Conservation (phyloP, 768 basidiomycete genomes). For the Xerocomus potaroensis region DNA sequence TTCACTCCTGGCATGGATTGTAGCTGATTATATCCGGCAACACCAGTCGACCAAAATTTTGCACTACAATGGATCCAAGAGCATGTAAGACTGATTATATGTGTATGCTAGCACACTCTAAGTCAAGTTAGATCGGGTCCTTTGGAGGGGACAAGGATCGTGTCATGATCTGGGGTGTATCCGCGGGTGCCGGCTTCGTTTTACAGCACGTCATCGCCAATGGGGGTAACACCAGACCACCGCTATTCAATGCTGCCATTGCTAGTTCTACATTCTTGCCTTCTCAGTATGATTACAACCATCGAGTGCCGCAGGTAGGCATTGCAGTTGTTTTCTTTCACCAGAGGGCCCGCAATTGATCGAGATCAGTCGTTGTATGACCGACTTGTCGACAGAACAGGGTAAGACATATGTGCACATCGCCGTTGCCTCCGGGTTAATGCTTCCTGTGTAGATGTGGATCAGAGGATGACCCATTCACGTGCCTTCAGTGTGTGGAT, state of each 20-base stretch:
- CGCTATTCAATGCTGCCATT: constrained; percentile 32
- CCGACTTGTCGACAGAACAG: constrained; percentile 5
- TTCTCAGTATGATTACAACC: constrained; percentile 34
- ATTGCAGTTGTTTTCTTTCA: neutral
- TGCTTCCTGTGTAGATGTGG: constrained; percentile 29
- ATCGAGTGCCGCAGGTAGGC: constrained; percentile 26
- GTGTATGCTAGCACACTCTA: too few relatives aligned
- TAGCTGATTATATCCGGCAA: neutral
- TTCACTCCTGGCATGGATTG: neutral
- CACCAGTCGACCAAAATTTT: constrained; percentile 33
- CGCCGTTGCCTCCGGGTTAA: constrained; percentile 5
- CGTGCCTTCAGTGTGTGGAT: constrained; percentile 37
- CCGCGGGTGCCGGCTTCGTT: constrained; percentile 33
- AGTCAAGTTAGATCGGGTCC: too few relatives aligned
- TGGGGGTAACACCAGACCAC: too few relatives aligned
- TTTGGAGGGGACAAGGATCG: constrained; percentile 25
- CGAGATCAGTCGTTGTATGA: constrained; percentile 17
- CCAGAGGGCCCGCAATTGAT: neutral
- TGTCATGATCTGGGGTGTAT: constrained; percentile 38
- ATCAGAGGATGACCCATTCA: constrained; percentile 30
- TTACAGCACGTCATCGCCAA: constrained; percentile 33
- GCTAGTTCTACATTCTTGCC: constrained; percentile 30
- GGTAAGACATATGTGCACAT: constrained; percentile 11
- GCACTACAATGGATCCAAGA: constrained; percentile 39
- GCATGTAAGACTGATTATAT: constrained; percentile 17